Base-by-base conservation (phyloP, 441 rosid species). In the California macrophylla region DNA sequence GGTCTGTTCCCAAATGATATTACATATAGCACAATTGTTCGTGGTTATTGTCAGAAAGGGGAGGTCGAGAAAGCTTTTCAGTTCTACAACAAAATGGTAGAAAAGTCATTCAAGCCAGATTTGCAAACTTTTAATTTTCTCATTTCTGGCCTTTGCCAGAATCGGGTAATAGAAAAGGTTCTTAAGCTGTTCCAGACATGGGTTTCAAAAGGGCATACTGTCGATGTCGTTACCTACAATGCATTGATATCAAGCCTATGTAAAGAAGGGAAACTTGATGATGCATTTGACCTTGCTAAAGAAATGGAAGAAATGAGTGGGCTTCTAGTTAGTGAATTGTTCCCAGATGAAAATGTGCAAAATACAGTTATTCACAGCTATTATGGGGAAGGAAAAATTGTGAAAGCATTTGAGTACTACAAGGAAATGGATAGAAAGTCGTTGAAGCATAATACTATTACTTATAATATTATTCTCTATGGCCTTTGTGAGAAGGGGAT, bases 191-290 rank as follows among this genome's bases (percentile, higher is more conserved):
- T 93, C 1, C 79, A 32, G 25, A 82, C 78, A 29, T 87, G 91
- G 91, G 78, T 68, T 50, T 70, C 61, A 71, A 82, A 84, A 77
- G 94, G 96, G 58, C 67, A 89, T 28, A 52, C 69, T 38, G 94
- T 93, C 0, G 94, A 93, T 76, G 85, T 89, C 13, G 96, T 89
- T 64, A 93, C 93, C 73, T 93, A 93, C 66, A 85, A 93, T 72
- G 89, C 97, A 0, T 76, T 93, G 12, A 80, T 93, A 64, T 76
- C 93, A 75, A 92, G 97, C 60, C 81, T 86, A 20, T 93, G 91
- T 71, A 87, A 79, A 68, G 83, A 83, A 71, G 75, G 91, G 71
- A 86, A 85, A 78, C 81, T 92, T 58, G 68, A 69, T 42, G 97
- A 90, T 81, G 98, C 97, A 64, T 84, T 85, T 74, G 80, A 80